Conservation (phyloP, 108 stramenopile species). For the Phaeodactylum tricornutum region DNA sequence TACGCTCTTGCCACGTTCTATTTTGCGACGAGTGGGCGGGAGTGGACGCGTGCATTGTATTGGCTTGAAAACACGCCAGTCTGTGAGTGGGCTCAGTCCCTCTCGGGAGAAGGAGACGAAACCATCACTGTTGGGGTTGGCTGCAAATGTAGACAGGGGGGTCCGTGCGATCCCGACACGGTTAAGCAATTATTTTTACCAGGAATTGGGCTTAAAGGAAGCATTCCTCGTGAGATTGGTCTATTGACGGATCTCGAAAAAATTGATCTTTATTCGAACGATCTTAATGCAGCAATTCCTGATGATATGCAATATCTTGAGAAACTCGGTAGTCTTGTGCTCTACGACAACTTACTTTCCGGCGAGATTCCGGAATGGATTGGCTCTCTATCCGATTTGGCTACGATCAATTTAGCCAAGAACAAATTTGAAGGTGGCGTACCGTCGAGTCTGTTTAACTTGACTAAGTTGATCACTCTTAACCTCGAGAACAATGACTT, state of each 20-base stretch:
- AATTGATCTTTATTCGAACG: neutral
- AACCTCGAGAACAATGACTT: neutral
- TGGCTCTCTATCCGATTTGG: slow-evolving; percentile 4
- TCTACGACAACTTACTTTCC: slow-evolving; percentile 13
- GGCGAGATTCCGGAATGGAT: slow-evolving; percentile 14
- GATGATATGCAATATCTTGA: neutral
- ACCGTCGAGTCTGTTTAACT: neutral
- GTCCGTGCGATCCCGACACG: neutral
- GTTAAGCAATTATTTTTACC: neutral
- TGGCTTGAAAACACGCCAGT: neutral
- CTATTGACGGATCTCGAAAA: neutral
- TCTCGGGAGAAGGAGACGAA: neutral
- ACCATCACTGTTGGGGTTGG: neutral
- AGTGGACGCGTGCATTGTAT: neutral
- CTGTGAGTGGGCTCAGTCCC: neutral
- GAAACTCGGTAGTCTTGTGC: neutral
- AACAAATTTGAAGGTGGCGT: neutral
- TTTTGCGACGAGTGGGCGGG: neutral
- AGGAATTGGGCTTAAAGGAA: slow-evolving; percentile 1
- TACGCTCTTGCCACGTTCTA: neutral
- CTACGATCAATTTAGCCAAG: neutral
- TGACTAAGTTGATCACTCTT: slow-evolving; percentile 3
- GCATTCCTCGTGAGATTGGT: slow-evolving; percentile 7
- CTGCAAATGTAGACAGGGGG: neutral
- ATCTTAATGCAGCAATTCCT: neutral